Percentiles rank a stretch among this genome's conserved stretches.
Evolutionary conservation across 805 yeast genomes (phyloP).

Genomic region (Zygoascus flipseniorum): DNA sequence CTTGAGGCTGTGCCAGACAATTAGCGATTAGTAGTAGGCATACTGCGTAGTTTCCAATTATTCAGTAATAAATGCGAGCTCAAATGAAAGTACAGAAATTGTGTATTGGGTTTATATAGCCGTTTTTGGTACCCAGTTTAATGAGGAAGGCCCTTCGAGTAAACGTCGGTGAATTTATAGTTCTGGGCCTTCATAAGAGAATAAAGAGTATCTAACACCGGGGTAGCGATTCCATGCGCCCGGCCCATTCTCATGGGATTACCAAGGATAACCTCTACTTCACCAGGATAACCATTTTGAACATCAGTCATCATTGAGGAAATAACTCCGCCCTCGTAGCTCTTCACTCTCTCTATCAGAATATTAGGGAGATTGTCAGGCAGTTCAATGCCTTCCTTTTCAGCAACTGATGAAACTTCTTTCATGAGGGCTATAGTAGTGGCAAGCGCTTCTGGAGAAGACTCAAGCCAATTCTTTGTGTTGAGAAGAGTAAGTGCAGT

Average conservation of each 20-base stretch:
- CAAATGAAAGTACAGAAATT: no score
- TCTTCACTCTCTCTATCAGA: constrained; percentile 9
- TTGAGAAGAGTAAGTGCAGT: constrained; percentile 15
- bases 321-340: constrained; percentile 14
- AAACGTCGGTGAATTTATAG: constrained; percentile 1
- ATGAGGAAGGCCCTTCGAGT: background rate
- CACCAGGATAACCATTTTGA: constrained; percentile 54
- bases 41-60: background rate
- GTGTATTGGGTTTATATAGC: no score
- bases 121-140: background rate
- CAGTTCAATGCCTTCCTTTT: constrained; percentile 47
- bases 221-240: constrained; percentile 42
- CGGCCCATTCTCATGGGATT: constrained; percentile 46
- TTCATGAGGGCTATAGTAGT: constrained; percentile 40
- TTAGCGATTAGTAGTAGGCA: background rate
- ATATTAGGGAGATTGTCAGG: constrained; percentile 6
- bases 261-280: constrained; percentile 62
- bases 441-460: constrained; percentile 10
- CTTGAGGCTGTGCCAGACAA: background rate
- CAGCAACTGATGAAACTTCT: constrained; percentile 57
- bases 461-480: constrained; percentile 10
- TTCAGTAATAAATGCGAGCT: no score
- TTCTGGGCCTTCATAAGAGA: constrained; percentile 37
- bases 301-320: constrained; percentile 70
- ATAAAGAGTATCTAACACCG: constrained; percentile 50